Conservation (phyloP, 768 basidiomycete genomes). For the Punctularia strigosozonata region DNA sequence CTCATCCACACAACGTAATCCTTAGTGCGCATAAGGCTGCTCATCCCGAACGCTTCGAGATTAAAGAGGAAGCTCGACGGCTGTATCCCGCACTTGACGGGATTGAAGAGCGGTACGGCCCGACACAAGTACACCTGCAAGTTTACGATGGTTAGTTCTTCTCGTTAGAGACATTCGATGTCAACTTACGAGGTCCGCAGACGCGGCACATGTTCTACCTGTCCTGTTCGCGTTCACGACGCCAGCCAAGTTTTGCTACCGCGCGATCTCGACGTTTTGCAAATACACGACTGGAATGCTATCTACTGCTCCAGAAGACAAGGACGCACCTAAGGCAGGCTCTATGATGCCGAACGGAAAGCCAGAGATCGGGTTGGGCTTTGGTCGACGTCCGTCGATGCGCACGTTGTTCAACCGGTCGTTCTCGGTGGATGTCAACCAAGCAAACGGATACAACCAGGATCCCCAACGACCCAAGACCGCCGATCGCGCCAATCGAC, state of each 20-base stretch:
- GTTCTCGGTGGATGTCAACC: too few relatives aligned
- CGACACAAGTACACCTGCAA: constrained; percentile 84
- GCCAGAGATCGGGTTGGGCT: too few relatives aligned
- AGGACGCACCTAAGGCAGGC: too few relatives aligned
- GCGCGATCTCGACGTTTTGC: constrained; percentile 61
- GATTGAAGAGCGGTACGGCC: constrained; percentile 38
- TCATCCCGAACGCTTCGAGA: constrained; percentile 56
- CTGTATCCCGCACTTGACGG: constrained; percentile 47
- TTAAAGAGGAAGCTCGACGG: constrained; percentile 29
- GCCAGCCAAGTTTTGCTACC: constrained; percentile 70
- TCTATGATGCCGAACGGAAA: too few relatives aligned
- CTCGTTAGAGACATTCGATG: constrained; percentile 4
- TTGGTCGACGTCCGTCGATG: too few relatives aligned
- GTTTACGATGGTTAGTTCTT: constrained; percentile 68
- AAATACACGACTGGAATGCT: constrained; percentile 50
- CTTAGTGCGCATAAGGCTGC: constrained; percentile 88
- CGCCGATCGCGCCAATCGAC: too few relatives aligned
- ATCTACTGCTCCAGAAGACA: too few relatives aligned
- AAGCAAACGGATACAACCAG: too few relatives aligned
- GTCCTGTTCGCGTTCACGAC: constrained; percentile 67
- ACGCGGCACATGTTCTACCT: constrained; percentile 62
- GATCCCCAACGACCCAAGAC: too few relatives aligned
- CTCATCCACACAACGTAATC: too few relatives aligned
- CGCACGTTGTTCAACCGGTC: too few relatives aligned
- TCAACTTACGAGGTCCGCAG: constrained; percentile 23